Evolutionary conservation across 2,329 filamentous ascomycete genomes (phyloP).

Genomic region (Clarireedia paspali): DNA sequence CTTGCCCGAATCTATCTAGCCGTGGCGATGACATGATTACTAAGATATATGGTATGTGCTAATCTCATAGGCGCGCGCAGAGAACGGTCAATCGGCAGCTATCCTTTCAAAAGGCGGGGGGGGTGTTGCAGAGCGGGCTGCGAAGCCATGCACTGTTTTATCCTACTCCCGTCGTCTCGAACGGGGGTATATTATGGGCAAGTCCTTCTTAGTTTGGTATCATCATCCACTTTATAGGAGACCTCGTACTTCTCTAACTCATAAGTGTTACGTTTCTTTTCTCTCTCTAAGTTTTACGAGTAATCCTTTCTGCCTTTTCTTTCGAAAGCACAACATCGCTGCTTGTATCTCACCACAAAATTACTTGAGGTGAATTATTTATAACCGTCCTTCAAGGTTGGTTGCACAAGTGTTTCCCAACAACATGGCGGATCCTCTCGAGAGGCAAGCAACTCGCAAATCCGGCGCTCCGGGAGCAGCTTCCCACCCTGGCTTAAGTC

Average conservation of each 20-base stretch:
- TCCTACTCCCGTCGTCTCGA: too few species aligned
- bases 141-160: neutral
- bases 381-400: neutral
- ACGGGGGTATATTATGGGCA: neutral
- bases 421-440: neutral
- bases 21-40: too few species aligned
- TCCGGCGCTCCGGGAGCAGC: constrained; percentile 9
- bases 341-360: neutral
- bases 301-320: neutral
- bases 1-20: neutral
- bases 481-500: constrained; percentile 10
- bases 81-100: too few species aligned
- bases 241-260: neutral
- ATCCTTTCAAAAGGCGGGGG: neutral
- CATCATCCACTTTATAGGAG: neutral
- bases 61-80: too few species aligned
- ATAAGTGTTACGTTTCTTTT: neutral
- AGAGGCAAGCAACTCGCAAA: constrained; percentile 1
- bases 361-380: neutral
- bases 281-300: neutral
- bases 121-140: neutral
- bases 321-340: neutral
- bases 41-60: too few species aligned
- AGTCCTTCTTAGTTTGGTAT: neutral
- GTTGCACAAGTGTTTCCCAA: neutral